phyloP scores from a whole-genome alignment of 768 basidiomycete genomes.

The Russula sp. region DNA sequence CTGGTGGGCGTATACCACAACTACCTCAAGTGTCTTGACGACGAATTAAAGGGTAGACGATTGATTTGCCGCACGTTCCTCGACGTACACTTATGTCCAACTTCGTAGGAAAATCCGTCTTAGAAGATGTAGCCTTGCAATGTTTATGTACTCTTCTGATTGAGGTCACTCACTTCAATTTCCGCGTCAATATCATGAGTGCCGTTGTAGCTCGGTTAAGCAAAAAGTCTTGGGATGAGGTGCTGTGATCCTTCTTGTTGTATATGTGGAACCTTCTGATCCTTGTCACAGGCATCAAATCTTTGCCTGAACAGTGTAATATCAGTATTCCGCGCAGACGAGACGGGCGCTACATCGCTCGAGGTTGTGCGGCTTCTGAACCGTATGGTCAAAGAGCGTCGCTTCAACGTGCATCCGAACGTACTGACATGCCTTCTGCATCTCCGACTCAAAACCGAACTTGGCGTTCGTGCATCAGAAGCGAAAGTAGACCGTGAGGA shows the following conservation, averaged over 20 bases:
- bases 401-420: constrained; percentile 84
- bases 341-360: constrained; percentile 73
- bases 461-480: constrained; percentile 71
- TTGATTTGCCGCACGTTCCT: constrained; percentile 11
- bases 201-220: constrained; percentile 78
- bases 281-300: constrained; percentile 61
- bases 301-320: constrained; percentile 77
- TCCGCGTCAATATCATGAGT: constrained; percentile 85
- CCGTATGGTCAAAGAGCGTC: constrained; percentile 91
- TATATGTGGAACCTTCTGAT: constrained; percentile 17
- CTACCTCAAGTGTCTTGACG: constrained; percentile 79
- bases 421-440: constrained; percentile 79
- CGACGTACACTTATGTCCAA: background rate
- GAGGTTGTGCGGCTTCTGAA: constrained; percentile 87
- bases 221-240: constrained; percentile 83
- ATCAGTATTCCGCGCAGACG: constrained; percentile 75
- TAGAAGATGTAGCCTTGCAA: constrained; percentile 64
- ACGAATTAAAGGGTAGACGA: constrained; percentile 73
- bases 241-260: constrained; percentile 32
- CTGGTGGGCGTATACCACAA: constrained; percentile 81
- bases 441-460: constrained; percentile 80
- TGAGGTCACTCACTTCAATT: constrained; percentile 94
- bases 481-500: constrained; percentile 53
- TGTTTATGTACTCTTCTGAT: constrained; percentile 83
- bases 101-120: constrained; percentile 49